Conservation (phyloP, 352 stramenopile genomes). For the Pythium dissimile region DNA sequence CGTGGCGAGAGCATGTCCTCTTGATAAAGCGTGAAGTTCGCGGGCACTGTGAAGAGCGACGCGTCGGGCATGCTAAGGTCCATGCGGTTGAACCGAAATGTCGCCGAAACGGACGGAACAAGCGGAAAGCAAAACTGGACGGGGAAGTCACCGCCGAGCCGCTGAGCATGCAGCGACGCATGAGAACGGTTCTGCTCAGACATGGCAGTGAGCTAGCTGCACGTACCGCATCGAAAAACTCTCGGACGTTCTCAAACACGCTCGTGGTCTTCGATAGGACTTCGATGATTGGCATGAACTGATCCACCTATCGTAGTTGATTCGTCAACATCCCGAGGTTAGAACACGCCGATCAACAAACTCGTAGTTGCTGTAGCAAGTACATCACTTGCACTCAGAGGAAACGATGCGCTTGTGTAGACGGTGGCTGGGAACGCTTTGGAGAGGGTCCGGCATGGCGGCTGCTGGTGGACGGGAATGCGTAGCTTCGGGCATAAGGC, state of each 20-base stretch:
- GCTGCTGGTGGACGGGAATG: constrained; percentile 50
- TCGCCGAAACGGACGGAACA: constrained; percentile 57
- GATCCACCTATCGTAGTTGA: constrained; percentile 28
- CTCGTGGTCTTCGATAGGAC: constrained; percentile 66
- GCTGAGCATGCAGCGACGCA: constrained; percentile 19
- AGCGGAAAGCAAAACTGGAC: constrained; percentile 71
- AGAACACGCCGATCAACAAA: too few relatives aligned
- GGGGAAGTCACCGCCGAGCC: constrained; percentile 49
- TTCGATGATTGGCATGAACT: constrained; percentile 66
- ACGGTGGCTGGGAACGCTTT: constrained; percentile 59
- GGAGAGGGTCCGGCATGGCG: constrained; percentile 39
- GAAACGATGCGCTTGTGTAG: constrained; percentile 57
- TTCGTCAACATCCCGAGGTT: too few relatives aligned
- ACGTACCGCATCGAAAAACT: constrained; percentile 48
- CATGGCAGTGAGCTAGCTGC: neutral
- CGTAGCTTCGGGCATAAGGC: constrained; percentile 35
- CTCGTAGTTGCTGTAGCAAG: neutral
- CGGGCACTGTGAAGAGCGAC: constrained; percentile 31
- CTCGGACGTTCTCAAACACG: constrained; percentile 53
- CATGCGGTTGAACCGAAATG: constrained; percentile 53
- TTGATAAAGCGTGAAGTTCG: constrained; percentile 27
- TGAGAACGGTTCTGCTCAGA: too few relatives aligned
- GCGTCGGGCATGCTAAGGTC: constrained; percentile 32
- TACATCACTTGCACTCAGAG: constrained; percentile 36
- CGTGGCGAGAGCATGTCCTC: constrained; percentile 51